These are phyloP conservation scores for Solidago caesia DNA, from an alignment of 129 eudicot species.

Conservation along the genomic window DNA sequence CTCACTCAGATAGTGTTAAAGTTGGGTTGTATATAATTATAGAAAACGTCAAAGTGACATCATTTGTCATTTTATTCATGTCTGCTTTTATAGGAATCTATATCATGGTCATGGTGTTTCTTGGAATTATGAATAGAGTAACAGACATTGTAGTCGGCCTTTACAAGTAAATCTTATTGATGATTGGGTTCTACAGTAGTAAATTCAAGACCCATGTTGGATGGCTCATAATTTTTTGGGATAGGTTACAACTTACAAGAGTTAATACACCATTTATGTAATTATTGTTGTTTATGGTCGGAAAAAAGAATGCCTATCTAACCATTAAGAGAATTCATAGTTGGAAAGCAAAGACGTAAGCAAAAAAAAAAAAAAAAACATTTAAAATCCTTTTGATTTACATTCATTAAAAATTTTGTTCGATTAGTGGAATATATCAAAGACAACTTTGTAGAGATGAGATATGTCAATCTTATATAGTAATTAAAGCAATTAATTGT, in stretches of 20 bases:
- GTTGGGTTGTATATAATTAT: no score
- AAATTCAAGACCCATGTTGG: slow-evolving; percentile 30
- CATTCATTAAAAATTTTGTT: no score
- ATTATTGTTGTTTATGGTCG: not conserved
- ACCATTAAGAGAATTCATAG: not conserved
- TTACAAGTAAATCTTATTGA: not conserved
- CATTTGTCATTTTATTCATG: no score
- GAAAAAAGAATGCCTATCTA: not conserved
- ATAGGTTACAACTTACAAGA: not conserved
- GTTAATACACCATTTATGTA: not conserved
- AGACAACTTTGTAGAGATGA: no score
- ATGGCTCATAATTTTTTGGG: slow-evolving; percentile 20
- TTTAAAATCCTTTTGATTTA: no score
- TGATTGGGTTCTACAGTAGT: slow-evolving; percentile 10
- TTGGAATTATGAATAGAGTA: slow-evolving; percentile 14
- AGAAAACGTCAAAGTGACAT: no score
- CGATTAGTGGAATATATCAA: no score
- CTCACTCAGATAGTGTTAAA: no score
- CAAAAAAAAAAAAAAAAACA: no score
- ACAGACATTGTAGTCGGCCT: slow-evolving; percentile 22
- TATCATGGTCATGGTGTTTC: slow-evolving; percentile 19
- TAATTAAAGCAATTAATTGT: no score
- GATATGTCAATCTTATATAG: no score
- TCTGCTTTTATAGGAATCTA: slow-evolving; percentile 2
- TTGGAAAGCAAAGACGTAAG: no score